Percentiles rank a stretch among this genome's conserved stretches.
These are phyloP conservation scores for Orobanche coerulescens DNA, from an alignment of 257 asterid species.

Conservation along the genomic window DNA sequence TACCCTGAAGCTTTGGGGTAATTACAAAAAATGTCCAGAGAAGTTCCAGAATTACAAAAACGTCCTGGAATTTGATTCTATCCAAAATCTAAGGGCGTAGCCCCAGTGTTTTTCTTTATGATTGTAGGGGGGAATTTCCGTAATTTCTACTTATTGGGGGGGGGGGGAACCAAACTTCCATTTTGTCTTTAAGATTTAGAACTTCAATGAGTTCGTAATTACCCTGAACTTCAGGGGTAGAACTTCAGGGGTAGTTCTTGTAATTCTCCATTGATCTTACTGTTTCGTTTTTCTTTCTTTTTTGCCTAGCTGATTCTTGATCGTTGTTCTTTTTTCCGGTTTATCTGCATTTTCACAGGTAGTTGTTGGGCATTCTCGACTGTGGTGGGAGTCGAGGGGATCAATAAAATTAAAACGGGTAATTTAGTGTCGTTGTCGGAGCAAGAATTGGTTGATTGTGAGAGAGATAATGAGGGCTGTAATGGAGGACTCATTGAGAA, in stretches of 20 bases:
- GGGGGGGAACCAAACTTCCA: too few relatives aligned
- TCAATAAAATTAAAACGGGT: constrained; percentile 68
- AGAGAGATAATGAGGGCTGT: constrained; percentile 70
- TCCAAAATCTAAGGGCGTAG: too few relatives aligned
- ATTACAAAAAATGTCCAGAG: too few relatives aligned
- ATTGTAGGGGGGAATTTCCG: too few relatives aligned
- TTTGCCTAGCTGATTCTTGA: background rate
- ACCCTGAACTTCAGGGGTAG: background rate
- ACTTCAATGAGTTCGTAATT: too few relatives aligned
- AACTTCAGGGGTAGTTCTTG: background rate
- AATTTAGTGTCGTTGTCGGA: constrained; percentile 63
- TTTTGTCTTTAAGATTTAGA: too few relatives aligned
- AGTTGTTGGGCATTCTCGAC: constrained; percentile 95
- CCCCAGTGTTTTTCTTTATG: too few relatives aligned
- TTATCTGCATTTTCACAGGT: constrained; percentile 32
- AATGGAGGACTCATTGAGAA: constrained; percentile 78
- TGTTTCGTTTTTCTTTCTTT: background rate
- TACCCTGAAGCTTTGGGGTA: too few relatives aligned
- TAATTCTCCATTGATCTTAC: background rate
- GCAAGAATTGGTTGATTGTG: constrained; percentile 86
- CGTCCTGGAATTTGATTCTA: background rate
- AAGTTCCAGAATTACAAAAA: too few relatives aligned
- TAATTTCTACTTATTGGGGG: too few relatives aligned
- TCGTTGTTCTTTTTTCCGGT: background rate
- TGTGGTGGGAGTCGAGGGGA: constrained; percentile 87